Conservation (phyloP, 2,329 filamentous ascomycete genomes). For the Xylaria sp. region DNA sequence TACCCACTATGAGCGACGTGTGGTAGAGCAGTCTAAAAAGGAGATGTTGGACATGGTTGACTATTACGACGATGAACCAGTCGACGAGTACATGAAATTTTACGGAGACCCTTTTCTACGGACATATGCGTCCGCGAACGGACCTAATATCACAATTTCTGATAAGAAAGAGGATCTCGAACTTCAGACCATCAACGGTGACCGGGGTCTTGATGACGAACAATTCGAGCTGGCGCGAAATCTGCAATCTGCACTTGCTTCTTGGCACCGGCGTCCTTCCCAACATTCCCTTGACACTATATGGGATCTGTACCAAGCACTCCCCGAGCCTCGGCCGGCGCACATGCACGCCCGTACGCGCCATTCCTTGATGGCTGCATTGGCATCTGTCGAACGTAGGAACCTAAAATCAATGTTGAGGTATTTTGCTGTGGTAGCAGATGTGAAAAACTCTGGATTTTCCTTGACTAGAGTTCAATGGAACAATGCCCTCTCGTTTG, state of each 20-base stretch:
- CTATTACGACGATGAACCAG: conserved; percentile 52
- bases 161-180: conserved; percentile 55
- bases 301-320: conserved; percentile 54
- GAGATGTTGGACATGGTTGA: conserved; percentile 61
- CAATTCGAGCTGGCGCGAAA: conserved; percentile 45
- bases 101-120: conserved; percentile 59
- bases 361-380: conserved; percentile 67
- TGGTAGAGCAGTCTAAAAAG: conserved; percentile 37
- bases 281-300: conserved; percentile 50
- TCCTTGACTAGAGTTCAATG: conserved; percentile 73
- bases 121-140: conserved; percentile 58
- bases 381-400: conserved; percentile 67
- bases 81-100: conserved; percentile 59
- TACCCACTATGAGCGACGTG: background rate
- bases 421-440: conserved; percentile 82
- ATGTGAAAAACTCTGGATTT: conserved; percentile 77
- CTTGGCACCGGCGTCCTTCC: conserved; percentile 50
- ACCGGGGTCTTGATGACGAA: conserved; percentile 44
- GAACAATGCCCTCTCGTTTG: conserved; percentile 83
- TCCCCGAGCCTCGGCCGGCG: conserved; percentile 60
- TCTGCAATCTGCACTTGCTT: conserved; percentile 49
- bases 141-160: conserved; percentile 56
- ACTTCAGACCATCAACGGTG: conserved; percentile 52
- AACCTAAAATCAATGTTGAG: conserved; percentile 71
- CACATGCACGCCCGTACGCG: conserved; percentile 59